Evolutionary conservation across 768 basidiomycete genomes (phyloP).

Genomic region (Strobilomyces echinocephalus): DNA sequence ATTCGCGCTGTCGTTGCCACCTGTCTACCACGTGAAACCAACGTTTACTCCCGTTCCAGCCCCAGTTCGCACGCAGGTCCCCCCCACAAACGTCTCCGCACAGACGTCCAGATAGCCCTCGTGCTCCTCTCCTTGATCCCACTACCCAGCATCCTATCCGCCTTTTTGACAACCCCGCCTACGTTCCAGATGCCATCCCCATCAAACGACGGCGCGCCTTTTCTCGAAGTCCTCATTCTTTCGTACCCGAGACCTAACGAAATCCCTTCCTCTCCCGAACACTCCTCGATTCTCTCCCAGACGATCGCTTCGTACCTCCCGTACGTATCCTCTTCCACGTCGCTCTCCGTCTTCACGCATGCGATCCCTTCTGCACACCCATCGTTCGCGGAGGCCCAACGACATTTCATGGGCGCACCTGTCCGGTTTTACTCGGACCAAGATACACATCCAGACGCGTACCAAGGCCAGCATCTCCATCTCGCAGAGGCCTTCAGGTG

Average conservation of each 20-base stretch:
- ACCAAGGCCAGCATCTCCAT: conserved; percentile 36
- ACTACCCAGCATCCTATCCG: conserved; percentile 1
- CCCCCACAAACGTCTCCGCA: conserved; percentile 5
- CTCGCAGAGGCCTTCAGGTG: conserved; percentile 39
- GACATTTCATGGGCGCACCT: conserved; percentile 21
- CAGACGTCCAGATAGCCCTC: conserved; percentile 18
- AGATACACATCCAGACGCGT: conserved; percentile 25
- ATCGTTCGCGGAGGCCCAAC: conserved; percentile 29
- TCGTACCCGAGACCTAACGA: conserved; percentile 37
- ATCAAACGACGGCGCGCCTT: conserved; percentile 20
- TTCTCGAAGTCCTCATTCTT: conserved; percentile 39
- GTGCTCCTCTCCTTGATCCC: conserved; percentile 15
- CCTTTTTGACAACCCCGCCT: background rate
- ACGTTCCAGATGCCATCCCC: conserved; percentile 11
- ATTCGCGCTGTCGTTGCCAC: background rate
- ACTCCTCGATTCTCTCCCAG: conserved; percentile 28
- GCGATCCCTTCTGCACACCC: conserved; percentile 22
- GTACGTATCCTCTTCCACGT: conserved; percentile 24
- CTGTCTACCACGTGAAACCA: background rate
- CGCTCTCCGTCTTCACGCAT: conserved; percentile 40
- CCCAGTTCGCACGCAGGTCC: background rate
- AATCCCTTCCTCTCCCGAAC: conserved; percentile 11
- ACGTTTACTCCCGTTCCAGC: background rate
- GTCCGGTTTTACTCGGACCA: conserved; percentile 25
- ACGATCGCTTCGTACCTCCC: conserved; percentile 38